A percentile compares a stretch with the other conserved stretches of the same genome.
Evolutionary conservation across 192 early-diverging fungal genomes (phyloP).

Genomic region (Coemansia sp.): DNA sequence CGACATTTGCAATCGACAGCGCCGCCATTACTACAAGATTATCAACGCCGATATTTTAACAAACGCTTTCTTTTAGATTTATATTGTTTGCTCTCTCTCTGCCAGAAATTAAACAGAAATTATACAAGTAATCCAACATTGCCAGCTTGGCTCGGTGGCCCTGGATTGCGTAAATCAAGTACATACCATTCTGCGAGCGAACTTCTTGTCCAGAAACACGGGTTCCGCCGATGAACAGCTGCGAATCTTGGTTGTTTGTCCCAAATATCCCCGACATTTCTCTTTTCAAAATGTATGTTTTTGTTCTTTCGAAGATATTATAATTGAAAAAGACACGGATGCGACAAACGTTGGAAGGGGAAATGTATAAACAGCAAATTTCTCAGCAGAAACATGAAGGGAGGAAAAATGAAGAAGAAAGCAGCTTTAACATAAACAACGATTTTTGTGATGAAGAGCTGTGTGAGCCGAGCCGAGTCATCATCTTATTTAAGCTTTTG

Average conservation of each 20-base stretch:
- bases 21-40: slow-evolving; percentile 83
- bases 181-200: slow-evolving; percentile 89
- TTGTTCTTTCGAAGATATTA: slow-evolving; percentile 6
- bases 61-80: background rate
- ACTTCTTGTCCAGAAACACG: slow-evolving; percentile 90
- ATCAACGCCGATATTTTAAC: slow-evolving; percentile 4
- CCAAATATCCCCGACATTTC: slow-evolving; percentile 54
- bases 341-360: background rate
- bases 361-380: background rate
- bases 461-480: slow-evolving; percentile 1
- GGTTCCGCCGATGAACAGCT: slow-evolving; percentile 83
- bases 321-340: background rate
- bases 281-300: background rate
- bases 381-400: slow-evolving; percentile 1
- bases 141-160: background rate
- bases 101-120: background rate
- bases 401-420: background rate
- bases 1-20: slow-evolving; percentile 94
- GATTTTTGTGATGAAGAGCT: background rate
- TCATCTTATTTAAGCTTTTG: background rate
- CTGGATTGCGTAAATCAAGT: background rate
- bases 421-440: background rate
- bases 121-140: background rate
- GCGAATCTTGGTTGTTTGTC: slow-evolving; percentile 55
- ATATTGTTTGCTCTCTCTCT: background rate